Evolutionary conservation across 805 yeast species (phyloP).

Genomic region (Kregervanrija pseudodelftensis): DNA sequence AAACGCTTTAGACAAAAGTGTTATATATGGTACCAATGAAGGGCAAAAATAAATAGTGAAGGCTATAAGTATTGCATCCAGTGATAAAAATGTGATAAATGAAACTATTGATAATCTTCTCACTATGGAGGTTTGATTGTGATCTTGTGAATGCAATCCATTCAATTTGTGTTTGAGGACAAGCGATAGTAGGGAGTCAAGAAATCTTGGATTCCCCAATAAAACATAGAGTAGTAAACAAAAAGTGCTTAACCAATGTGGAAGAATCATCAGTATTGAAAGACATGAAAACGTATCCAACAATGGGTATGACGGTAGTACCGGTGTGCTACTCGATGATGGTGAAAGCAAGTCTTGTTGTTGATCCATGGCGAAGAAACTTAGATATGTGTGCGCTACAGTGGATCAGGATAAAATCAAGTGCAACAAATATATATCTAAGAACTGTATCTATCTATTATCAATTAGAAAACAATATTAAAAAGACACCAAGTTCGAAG

Average conservation of each 20-base stretch:
- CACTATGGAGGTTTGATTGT: neutral
- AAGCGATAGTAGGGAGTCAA: conserved; percentile 22
- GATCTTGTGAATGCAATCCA: conserved; percentile 9
- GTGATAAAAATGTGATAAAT: conserved; percentile 8
- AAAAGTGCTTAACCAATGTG: conserved; percentile 21
- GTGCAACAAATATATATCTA: too few relatives aligned
- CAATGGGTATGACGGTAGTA: conserved; percentile 19
- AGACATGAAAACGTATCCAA: conserved; percentile 24
- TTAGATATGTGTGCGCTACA: too few relatives aligned
- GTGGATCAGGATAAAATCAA: too few relatives aligned
- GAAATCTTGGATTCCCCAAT: conserved; percentile 20
- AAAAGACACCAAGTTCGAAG: too few relatives aligned
- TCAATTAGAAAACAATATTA: too few relatives aligned
- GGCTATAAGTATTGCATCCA: conserved; percentile 15
- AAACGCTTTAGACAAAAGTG: conserved; percentile 26
- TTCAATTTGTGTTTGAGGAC: conserved; percentile 20
- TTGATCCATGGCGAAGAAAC: too few relatives aligned
- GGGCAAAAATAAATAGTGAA: conserved; percentile 17
- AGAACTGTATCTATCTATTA: too few relatives aligned
- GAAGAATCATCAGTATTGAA: conserved; percentile 20
- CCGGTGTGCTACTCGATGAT: neutral
- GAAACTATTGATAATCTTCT: conserved; percentile 5
- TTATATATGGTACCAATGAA: conserved; percentile 19
- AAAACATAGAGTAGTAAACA: conserved; percentile 16
- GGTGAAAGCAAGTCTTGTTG: conserved; percentile 1